Conservation (phyloP, 2,329 filamentous ascomycete genomes). For the Elsinoe fawcettii region DNA sequence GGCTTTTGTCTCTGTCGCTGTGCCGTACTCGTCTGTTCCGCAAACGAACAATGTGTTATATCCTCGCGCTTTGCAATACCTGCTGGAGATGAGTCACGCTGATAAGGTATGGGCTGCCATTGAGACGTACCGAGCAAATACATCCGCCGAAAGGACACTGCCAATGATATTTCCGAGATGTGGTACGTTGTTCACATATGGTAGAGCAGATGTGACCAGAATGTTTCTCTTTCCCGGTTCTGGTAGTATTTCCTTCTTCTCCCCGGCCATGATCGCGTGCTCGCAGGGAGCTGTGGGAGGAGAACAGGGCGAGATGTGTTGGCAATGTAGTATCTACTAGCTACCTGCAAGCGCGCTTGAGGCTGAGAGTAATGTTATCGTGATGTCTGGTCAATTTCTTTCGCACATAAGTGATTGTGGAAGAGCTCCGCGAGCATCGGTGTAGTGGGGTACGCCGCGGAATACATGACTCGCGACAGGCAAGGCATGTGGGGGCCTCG, state of each 20-base stretch:
- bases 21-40: slow-evolving; percentile 90
- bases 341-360: background rate
- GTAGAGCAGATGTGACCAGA: slow-evolving; percentile 83
- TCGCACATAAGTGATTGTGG: background rate
- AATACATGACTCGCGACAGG: background rate
- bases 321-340: too few relatives aligned
- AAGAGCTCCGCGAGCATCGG: slow-evolving; percentile 5
- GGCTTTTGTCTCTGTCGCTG: slow-evolving; percentile 91
- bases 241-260: slow-evolving; percentile 38
- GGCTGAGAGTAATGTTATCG: too few relatives aligned
- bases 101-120: background rate
- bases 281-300: background rate
- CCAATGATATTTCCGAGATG: slow-evolving; percentile 87
- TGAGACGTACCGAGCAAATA: slow-evolving; percentile 44
- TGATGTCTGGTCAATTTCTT: too few relatives aligned
- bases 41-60: slow-evolving; percentile 78
- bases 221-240: slow-evolving; percentile 65
- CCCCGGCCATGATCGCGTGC: slow-evolving; percentile 18
- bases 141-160: slow-evolving; percentile 80
- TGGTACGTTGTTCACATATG: slow-evolving; percentile 68
- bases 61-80: slow-evolving; percentile 72
- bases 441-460: slow-evolving; percentile 7
- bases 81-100: slow-evolving; percentile 27
- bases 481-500: too few relatives aligned
- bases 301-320: background rate